Percentiles rank a stretch among this genome's conserved stretches.
phyloP scores from a whole-genome alignment of 441 rosid genomes.

The Mallotus repandus region DNA sequence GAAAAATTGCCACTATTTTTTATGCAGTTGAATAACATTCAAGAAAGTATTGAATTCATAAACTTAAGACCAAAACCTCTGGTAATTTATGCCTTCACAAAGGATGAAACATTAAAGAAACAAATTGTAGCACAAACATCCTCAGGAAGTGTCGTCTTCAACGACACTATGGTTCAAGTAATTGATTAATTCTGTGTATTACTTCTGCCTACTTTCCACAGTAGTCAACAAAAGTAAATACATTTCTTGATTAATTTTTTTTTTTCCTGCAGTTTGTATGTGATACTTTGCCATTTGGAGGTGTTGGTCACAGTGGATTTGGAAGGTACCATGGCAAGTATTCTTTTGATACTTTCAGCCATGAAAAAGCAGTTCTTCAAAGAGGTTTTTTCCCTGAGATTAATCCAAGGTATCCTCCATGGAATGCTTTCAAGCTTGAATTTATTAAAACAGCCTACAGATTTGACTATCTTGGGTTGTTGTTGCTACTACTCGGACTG shows the following conservation, averaged over 20 bases:
- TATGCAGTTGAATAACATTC: slow-evolving; percentile 59
- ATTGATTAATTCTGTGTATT: neutral
- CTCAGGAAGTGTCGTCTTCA: slow-evolving; percentile 71
- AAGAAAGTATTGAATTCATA: slow-evolving; percentile 69
- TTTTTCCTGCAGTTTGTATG: slow-evolving; percentile 48
- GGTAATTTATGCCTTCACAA: slow-evolving; percentile 71
- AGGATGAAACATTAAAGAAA: slow-evolving; percentile 58
- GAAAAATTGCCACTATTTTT: neutral
- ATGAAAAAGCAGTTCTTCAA: slow-evolving; percentile 68
- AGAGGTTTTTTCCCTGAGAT: slow-evolving; percentile 59
- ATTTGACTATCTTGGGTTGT: slow-evolving; percentile 49
- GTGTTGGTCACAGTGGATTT: slow-evolving; percentile 75
- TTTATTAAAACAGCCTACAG: slow-evolving; percentile 56
- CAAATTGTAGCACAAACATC: slow-evolving; percentile 64
- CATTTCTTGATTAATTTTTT: neutral
- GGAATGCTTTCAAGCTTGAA: slow-evolving; percentile 63
- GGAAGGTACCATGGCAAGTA: slow-evolving; percentile 94
- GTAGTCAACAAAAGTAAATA: neutral
- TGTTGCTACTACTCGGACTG: slow-evolving; percentile 57
- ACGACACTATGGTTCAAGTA: slow-evolving; percentile 73
- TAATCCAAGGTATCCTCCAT: slow-evolving; percentile 81
- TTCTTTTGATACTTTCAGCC: slow-evolving; percentile 94
- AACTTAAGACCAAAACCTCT: slow-evolving; percentile 78
- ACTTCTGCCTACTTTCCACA: neutral
- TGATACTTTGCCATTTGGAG: slow-evolving; percentile 82